phyloP scores from a whole-genome alignment of 2,329 filamentous ascomycete species.

The Septoria linicola region DNA sequence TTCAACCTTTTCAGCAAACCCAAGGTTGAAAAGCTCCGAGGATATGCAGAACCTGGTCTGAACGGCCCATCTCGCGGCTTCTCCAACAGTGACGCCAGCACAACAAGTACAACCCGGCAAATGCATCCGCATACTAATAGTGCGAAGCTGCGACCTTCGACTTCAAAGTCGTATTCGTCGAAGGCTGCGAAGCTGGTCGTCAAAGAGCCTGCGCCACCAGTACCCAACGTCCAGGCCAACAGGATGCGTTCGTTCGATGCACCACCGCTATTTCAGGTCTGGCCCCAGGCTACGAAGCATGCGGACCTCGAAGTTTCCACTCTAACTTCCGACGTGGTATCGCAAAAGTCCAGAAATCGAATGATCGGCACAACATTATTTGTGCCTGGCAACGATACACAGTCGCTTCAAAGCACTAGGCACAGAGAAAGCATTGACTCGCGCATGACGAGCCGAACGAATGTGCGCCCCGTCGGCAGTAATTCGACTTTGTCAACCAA shows the following conservation, averaged over 20 bases:
- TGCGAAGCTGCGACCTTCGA: constrained; percentile 17
- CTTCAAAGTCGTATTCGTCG: constrained; percentile 17
- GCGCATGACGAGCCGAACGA: constrained; percentile 19
- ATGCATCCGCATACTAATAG: constrained; percentile 10
- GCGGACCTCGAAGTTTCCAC: constrained; percentile 66
- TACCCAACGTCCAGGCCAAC: constrained; percentile 11
- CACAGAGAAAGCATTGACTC: constrained; percentile 21
- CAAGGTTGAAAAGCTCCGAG: constrained; percentile 50
- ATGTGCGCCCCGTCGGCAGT: constrained; percentile 17
- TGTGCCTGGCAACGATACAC: constrained; percentile 12
- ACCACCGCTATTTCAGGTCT: constrained; percentile 82
- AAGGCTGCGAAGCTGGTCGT: constrained; percentile 6
- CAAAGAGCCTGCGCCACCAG: constrained; percentile 15
- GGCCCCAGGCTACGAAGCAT: constrained; percentile 78
- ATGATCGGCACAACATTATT: constrained; percentile 15
- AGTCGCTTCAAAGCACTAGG: constrained; percentile 14
- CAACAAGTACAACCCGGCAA: neutral
- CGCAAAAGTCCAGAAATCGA: constrained; percentile 26
- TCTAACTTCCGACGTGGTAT: constrained; percentile 61
- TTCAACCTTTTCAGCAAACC: constrained; percentile 52
- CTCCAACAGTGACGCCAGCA: constrained; percentile 15
- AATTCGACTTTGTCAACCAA: constrained; percentile 55
- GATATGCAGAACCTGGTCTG: constrained; percentile 47
- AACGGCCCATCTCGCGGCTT: constrained; percentile 18
- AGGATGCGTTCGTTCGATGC: constrained; percentile 40